Base-by-base conservation (phyloP, 208 protist species). In the Tritrichomonas foetus region DNA sequence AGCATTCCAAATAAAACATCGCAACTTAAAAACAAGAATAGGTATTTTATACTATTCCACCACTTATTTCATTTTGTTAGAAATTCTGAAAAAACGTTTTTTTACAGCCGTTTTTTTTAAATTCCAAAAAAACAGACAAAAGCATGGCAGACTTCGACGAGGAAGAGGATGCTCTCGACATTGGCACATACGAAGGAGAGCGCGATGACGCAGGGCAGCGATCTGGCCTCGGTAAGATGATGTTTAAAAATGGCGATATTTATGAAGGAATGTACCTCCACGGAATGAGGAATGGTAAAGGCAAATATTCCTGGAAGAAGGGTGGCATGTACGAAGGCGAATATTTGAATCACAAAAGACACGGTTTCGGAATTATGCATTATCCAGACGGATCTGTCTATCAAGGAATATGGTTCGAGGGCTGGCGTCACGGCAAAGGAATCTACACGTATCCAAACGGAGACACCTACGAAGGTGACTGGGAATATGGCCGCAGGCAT, bases 261-360 rank as follows among this genome's bases (percentile, higher is more conserved):
- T 95, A 93, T 84, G 50, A 80, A 39, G 94, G 94, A 39, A 72
- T 57, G 50, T 94, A 94, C 50, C 30, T 84, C 47, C 61, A 95
- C n/a, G 94, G 89, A 36, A 69, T 95, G 66, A 14, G 94, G 25
- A 69, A 94, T 72, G 94, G 94, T 14, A 93, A 89, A 72, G 94
- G 94, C n/a, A 69, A 84, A 16, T 95, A 95, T 61, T 72, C 92
- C 36, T 95, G 93, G 93, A 95, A 95, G 93, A 89, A 50, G 11
- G 93, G 47, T 13, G 94, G 82, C 47, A 89, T 89, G 94, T 82
- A 94, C n/a, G 94, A 64, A 89, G 94, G 69, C n/a, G 53, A 74
- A 93, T 93, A 66, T 36, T 25, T 66, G 1, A 89, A 93, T 49
- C 66, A 66, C 36, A 93, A 78, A 22, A 33, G 80, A 11, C 36